phyloP scores from a whole-genome alignment of 225 moss, liverwort and hornwort genomes.

The Physcomitrellopsis africana region DNA sequence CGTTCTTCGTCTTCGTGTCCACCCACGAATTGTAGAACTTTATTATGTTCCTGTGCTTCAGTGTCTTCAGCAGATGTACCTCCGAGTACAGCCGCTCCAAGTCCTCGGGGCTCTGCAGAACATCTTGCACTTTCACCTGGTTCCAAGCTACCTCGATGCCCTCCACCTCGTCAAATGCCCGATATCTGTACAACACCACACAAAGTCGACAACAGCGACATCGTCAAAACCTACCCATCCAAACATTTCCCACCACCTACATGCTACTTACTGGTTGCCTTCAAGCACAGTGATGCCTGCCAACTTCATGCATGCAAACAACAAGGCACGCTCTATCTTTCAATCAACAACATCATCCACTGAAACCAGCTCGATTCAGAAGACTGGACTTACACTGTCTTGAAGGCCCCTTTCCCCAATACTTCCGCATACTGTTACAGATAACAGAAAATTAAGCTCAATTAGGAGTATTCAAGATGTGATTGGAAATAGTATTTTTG shows the following conservation, averaged over 20 bases:
- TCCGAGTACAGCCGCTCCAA: constrained; percentile 76
- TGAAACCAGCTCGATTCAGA: constrained; percentile 21
- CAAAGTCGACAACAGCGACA: too few relatives aligned
- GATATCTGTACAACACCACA: constrained; percentile 34
- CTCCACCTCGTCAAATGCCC: constrained; percentile 84
- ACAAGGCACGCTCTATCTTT: constrained; percentile 1
- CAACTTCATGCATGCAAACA: constrained; percentile 24
- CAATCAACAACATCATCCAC: constrained; percentile 29
- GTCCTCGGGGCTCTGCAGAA: constrained; percentile 70
- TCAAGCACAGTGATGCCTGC: background rate
- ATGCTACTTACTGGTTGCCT: constrained; percentile 14
- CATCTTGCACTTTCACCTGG: constrained; percentile 74
- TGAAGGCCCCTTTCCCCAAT: constrained; percentile 96
- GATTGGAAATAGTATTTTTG: too few relatives aligned
- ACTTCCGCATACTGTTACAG: constrained; percentile 82
- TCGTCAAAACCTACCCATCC: background rate
- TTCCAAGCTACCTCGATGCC: constrained; percentile 89
- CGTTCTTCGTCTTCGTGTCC: constrained; percentile 70
- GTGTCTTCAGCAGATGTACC: constrained; percentile 67
- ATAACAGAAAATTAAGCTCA: constrained; percentile 35
- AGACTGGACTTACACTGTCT: constrained; percentile 80
- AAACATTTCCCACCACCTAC: background rate
- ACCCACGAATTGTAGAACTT: constrained; percentile 83
- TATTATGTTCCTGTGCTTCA: constrained; percentile 79
- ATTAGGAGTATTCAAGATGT: constrained; percentile 30